Conservation (phyloP, 2,329 filamentous ascomycete species). For the Macrophomina phaseolina region DNA sequence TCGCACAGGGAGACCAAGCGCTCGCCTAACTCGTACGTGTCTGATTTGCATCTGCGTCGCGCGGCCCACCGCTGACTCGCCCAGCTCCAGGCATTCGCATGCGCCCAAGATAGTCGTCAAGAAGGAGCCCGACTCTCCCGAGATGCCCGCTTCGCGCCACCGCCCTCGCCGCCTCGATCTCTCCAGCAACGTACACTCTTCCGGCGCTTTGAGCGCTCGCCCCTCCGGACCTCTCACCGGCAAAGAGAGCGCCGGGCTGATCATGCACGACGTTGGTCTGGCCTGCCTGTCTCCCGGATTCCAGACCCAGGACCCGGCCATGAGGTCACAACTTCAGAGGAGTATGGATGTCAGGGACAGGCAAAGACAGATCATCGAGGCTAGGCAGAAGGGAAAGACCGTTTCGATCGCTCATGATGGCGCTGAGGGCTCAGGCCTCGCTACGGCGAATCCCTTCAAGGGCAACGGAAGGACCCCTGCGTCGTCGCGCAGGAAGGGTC, state of each 20-base stretch:
- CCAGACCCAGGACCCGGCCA: slow-evolving; percentile 92
- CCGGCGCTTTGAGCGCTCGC: slow-evolving; percentile 63
- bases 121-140: slow-evolving; percentile 90
- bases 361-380: slow-evolving; percentile 93
- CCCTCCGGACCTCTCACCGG: slow-evolving; percentile 76
- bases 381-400: slow-evolving; percentile 70
- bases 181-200: slow-evolving; percentile 58
- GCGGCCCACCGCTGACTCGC: slow-evolving; percentile 27
- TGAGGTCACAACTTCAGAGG: slow-evolving; percentile 93
- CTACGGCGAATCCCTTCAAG: slow-evolving; percentile 50
- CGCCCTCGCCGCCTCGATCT: slow-evolving; percentile 79
- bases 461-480: slow-evolving; percentile 68
- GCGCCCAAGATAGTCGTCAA: slow-evolving; percentile 89
- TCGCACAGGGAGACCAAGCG: slow-evolving; percentile 57
- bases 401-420: slow-evolving; percentile 38
- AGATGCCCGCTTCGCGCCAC: slow-evolving; percentile 74
- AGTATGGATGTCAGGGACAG: slow-evolving; percentile 93
- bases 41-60: background rate
- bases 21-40: slow-evolving; percentile 58
- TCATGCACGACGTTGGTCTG: slow-evolving; percentile 89
- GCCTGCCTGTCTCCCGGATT: slow-evolving; percentile 96
- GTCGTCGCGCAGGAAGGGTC: slow-evolving; percentile 74
- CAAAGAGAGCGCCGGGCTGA: slow-evolving; percentile 72
- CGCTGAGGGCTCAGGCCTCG: slow-evolving; percentile 38
- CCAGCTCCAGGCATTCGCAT: slow-evolving; percentile 58